phyloP scores from a whole-genome alignment of 2,329 filamentous ascomycete species.

The Fusarium kyushuense region DNA sequence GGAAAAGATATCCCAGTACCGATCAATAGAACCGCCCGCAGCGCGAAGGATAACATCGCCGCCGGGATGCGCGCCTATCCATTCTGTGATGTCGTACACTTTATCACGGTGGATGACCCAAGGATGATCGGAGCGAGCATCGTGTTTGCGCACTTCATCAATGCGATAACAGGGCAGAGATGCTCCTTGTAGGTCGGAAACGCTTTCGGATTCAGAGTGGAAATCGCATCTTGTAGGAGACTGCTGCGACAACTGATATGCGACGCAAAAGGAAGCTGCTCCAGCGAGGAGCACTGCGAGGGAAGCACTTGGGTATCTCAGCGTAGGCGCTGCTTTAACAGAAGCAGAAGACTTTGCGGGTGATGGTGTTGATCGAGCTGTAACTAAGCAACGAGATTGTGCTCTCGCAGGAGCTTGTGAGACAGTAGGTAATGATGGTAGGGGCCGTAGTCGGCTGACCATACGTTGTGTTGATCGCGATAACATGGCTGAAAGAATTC shows the following conservation, averaged over 20 bases:
- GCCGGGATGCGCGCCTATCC: slow-evolving; percentile 73
- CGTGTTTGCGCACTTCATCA: slow-evolving; percentile 64
- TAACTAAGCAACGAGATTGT: slow-evolving; percentile 29
- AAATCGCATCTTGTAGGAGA: slow-evolving; percentile 41
- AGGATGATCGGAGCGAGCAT: slow-evolving; percentile 63
- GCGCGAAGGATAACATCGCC: slow-evolving; percentile 76
- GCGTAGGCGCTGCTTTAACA: neutral
- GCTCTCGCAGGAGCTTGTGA: slow-evolving; percentile 15
- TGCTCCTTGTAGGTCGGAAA: slow-evolving; percentile 52
- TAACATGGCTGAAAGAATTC: slow-evolving; percentile 27
- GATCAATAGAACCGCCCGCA: slow-evolving; percentile 72
- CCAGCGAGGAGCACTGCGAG: slow-evolving; percentile 28
- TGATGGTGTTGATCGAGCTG: slow-evolving; percentile 10
- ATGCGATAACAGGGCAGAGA: slow-evolving; percentile 63
- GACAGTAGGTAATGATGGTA: slow-evolving; percentile 13
- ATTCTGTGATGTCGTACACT: slow-evolving; percentile 79
- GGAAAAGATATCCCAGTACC: slow-evolving; percentile 77
- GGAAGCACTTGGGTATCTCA: slow-evolving; percentile 11
- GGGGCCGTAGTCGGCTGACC: slow-evolving; percentile 22
- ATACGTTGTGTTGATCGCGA: slow-evolving; percentile 31
- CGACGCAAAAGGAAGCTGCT: slow-evolving; percentile 37
- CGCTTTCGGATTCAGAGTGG: neutral
- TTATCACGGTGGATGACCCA: slow-evolving; percentile 75
- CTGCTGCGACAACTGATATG: slow-evolving; percentile 35
- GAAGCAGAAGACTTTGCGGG: neutral